Percentiles rank a stretch among this genome's conserved stretches.
These are phyloP conservation scores for Eucalyptus guilfoylei DNA, from an alignment of 345 rosid genomes.

Conservation along the genomic window DNA sequence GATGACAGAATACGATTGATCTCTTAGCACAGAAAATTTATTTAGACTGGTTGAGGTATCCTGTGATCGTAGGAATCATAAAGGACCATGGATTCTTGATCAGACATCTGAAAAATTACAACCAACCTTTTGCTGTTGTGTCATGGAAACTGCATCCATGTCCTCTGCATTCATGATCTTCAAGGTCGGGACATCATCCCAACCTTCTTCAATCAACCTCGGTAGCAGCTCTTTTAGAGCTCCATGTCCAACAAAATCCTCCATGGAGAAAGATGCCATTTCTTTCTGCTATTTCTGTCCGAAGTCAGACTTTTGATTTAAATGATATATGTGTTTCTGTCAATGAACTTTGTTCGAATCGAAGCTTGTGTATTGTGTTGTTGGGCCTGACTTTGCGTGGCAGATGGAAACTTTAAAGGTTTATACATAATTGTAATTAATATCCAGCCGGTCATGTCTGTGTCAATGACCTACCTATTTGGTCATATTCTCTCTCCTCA, in stretches of 20 bases:
- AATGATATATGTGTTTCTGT: background rate
- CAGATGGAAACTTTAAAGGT: background rate
- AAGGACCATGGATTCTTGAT: background rate
- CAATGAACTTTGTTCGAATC: background rate
- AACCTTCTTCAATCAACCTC: slow-evolving; percentile 50
- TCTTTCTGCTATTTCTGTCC: background rate
- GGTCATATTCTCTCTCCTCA: background rate
- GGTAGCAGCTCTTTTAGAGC: slow-evolving; percentile 32
- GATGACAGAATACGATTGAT: background rate
- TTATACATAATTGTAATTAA: background rate
- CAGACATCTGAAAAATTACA: background rate
- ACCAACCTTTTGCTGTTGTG: slow-evolving; percentile 42
- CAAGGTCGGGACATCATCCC: slow-evolving; percentile 69
- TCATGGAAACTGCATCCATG: slow-evolving; percentile 40
- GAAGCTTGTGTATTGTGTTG: background rate
- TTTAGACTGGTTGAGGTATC: background rate
- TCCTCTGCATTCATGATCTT: slow-evolving; percentile 57
- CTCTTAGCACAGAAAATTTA: background rate
- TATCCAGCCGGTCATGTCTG: background rate
- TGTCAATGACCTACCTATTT: background rate
- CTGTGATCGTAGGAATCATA: background rate
- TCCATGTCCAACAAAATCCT: slow-evolving; percentile 55
- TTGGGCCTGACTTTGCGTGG: background rate
- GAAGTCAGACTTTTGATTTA: background rate
- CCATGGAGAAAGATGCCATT: slow-evolving; percentile 54